These are phyloP conservation scores for Cadophora malorum DNA, from an alignment of 2,329 filamentous ascomycete species.

Conservation along the genomic window DNA sequence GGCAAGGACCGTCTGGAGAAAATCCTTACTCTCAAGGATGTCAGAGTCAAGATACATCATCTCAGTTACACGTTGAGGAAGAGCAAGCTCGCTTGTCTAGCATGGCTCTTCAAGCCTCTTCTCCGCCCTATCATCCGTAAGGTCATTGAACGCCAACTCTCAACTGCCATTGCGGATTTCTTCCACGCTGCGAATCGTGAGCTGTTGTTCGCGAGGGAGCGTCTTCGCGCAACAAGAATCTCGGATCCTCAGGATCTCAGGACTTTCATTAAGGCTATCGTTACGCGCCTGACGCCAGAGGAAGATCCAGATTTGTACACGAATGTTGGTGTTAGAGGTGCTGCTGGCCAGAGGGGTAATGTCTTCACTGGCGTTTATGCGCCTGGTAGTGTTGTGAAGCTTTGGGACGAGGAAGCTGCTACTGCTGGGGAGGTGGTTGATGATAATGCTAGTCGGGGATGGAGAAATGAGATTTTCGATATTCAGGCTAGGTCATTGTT, in stretches of 20 bases:
- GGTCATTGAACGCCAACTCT: constrained; percentile 79
- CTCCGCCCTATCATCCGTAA: constrained; percentile 81
- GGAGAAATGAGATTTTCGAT: constrained; percentile 86
- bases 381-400: constrained; percentile 84
- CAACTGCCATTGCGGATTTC: constrained; percentile 70
- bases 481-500: constrained; percentile 41
- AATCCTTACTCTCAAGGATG: constrained; percentile 77
- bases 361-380: constrained; percentile 87
- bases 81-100: constrained; percentile 77
- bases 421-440: constrained; percentile 76
- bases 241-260: constrained; percentile 78
- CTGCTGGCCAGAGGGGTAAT: constrained; percentile 59
- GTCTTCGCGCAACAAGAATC: constrained; percentile 84
- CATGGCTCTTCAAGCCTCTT: constrained; percentile 85
- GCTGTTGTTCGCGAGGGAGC: constrained; percentile 83
- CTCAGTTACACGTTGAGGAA: constrained; percentile 79
- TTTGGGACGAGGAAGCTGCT: constrained; percentile 84
- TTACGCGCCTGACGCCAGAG: constrained; percentile 74
- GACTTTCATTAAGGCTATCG: constrained; percentile 83
- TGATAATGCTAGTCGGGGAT: constrained; percentile 65
- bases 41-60: constrained; percentile 85
- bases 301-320: constrained; percentile 80
- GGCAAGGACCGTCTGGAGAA: constrained; percentile 79
- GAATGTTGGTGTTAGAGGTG: constrained; percentile 70
- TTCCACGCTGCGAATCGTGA: constrained; percentile 82